Percentiles rank a stretch among this genome's conserved stretches.
Conservation (phyloP, 352 stramenopile genomes). For the Phytopythium sindhum region DNA sequence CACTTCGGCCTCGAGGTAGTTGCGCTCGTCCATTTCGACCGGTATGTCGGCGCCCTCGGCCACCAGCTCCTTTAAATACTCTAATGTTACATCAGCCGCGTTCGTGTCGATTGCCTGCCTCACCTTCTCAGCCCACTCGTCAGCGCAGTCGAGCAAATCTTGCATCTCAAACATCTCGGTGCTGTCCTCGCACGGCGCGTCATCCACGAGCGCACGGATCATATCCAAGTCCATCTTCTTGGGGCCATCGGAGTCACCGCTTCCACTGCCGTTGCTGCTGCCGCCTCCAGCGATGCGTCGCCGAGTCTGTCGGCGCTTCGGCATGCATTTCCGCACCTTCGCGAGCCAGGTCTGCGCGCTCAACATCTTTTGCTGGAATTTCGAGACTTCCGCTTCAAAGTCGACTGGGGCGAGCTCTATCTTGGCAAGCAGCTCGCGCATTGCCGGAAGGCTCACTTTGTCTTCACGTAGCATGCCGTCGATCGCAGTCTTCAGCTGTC, state of each 20-base stretch:
- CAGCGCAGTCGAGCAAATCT: constrained; percentile 81
- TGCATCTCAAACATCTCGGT: constrained; percentile 89
- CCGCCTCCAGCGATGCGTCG: constrained; percentile 12
- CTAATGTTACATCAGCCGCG: constrained; percentile 60
- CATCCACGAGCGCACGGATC: constrained; percentile 80
- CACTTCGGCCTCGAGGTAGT: constrained; percentile 76
- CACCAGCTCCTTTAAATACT: constrained; percentile 69
- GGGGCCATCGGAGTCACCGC: constrained; percentile 26
- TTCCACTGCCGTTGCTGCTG: constrained; percentile 13
- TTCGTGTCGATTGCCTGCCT: constrained; percentile 67
- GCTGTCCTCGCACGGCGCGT: constrained; percentile 83
- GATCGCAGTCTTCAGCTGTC: constrained; percentile 59
- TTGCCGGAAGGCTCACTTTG: constrained; percentile 79
- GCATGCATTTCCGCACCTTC: constrained; percentile 85
- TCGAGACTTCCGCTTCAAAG: constrained; percentile 73
- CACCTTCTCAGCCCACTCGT: constrained; percentile 81
- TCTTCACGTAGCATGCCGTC: constrained; percentile 65
- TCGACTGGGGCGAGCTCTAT: constrained; percentile 87
- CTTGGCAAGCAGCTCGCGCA: constrained; percentile 74
- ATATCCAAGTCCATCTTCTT: constrained; percentile 83
- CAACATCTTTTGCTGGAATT: constrained; percentile 84
- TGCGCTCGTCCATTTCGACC: constrained; percentile 87
- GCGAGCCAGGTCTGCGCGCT: constrained; percentile 82
- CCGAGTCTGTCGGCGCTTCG: constrained; percentile 63
- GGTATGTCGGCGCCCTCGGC: constrained; percentile 82